These are phyloP conservation scores for Mycotypha africana DNA, from an alignment of 371 early-diverging fungal species.

Conservation along the genomic window DNA sequence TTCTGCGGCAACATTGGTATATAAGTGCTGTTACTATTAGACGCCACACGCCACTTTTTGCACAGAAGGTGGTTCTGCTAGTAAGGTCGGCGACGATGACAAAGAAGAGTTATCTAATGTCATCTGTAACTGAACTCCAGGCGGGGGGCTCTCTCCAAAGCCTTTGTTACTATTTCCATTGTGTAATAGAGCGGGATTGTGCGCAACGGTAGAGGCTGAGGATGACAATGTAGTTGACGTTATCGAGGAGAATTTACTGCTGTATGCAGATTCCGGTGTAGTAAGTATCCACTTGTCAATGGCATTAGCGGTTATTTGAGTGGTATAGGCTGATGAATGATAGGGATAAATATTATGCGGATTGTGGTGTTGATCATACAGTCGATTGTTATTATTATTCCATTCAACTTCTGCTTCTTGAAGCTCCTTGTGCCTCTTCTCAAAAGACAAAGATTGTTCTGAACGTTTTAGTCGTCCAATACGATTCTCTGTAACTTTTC, in stretches of 20 bases:
- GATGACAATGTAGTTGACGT: neutral
- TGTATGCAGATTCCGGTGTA: neutral
- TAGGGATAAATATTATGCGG: too few species aligned
- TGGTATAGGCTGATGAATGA: too few species aligned
- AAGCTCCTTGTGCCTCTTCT: slow-evolving; percentile 14
- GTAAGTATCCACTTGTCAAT: neutral
- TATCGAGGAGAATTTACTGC: neutral
- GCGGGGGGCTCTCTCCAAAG: neutral
- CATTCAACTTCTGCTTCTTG: slow-evolving; percentile 5
- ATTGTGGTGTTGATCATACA: too few species aligned
- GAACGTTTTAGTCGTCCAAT: slow-evolving; percentile 8
- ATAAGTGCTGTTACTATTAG: too few species aligned
- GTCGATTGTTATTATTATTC: too few species aligned
- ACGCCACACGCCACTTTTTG: too few species aligned
- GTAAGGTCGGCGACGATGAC: too few species aligned
- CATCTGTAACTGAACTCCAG: neutral
- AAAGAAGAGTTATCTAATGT: neutral
- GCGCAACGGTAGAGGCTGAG: neutral
- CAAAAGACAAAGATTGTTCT: slow-evolving; percentile 9
- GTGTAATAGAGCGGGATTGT: too few species aligned
- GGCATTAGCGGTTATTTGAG: neutral
- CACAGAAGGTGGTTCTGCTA: too few species aligned
- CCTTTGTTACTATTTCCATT: too few species aligned
- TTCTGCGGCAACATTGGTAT: too few species aligned
- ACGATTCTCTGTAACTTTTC: slow-evolving; percentile 11